Base-by-base conservation (phyloP, 768 basidiomycete species). In the Pulveroboletus sp. region DNA sequence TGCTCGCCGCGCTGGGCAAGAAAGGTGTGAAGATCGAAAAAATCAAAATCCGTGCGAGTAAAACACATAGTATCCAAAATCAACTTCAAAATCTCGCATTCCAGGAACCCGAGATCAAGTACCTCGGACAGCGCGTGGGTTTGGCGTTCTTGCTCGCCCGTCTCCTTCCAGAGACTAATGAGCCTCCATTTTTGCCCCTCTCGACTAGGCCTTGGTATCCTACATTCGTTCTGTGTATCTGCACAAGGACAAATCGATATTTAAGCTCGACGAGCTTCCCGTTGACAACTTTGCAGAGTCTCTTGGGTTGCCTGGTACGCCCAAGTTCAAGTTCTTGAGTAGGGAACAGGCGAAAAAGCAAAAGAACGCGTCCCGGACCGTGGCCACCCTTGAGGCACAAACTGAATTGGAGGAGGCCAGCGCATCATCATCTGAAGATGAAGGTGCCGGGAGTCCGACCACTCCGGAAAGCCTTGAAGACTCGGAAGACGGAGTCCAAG, bases 31-130 rank as follows among this genome's bases (percentile, higher is more conserved):
- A 77, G 49, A 70, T 86, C 6, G 76, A 83, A 58, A 83, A 83
- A 64, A 93, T 95, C 71, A 96, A 95, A 69, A 86, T 94, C 56
- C 84, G 84, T 57, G 75, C 80, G 43, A 93, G 86, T 70, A 96
- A 94, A 73, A 88, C 88, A 39, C 82, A 85, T 60, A 83, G 77
- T 55, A 83, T 96, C 51, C 79, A 85, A 62, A 89, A 89, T 56
- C 88, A 93, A 67, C 74, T 98, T 39, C 96, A 99, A 69, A 91
- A 83, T 47, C 79, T 96, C 33, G 86, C 89, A 0, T 99, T 98
- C 72, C 84, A 93, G 71, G 93, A 94, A 51, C 90, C 93, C 0
- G 93, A 99, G 68, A 84, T 97, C 70, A 99, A 98, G 66, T 96
- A 97, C 67, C 80, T 99, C 9, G 96, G 86, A 9, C 95, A 98